phyloP scores from a whole-genome alignment of 495 filamentous ascomycete species.

The Copromyces sp. region DNA sequence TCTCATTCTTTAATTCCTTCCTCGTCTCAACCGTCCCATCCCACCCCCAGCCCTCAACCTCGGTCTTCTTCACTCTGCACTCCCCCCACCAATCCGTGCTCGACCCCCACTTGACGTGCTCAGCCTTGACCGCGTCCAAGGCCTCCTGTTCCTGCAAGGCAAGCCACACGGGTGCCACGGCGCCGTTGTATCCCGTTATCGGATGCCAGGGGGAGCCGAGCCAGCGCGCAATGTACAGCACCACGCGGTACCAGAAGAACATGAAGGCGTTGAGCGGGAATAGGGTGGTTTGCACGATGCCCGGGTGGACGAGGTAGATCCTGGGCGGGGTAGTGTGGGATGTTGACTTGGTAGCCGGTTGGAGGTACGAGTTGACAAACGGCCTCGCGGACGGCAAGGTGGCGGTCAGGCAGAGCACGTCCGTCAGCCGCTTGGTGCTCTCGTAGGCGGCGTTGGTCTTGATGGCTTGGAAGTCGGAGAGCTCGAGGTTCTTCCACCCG shows the following conservation, averaged over 20 bases:
- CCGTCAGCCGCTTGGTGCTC: constrained; percentile 73
- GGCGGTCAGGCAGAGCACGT: constrained; percentile 69
- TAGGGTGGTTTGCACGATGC: constrained; percentile 73
- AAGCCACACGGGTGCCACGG: constrained; percentile 66
- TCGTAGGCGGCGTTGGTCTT: constrained; percentile 60
- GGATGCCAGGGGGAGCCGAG: constrained; percentile 84
- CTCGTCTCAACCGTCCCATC: constrained; percentile 53
- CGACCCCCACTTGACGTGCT: constrained; percentile 77
- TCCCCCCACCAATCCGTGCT: constrained; percentile 47
- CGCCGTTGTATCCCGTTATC: constrained; percentile 63
- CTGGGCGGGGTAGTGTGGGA: constrained; percentile 31
- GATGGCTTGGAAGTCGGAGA: constrained; percentile 69
- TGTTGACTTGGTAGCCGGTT: neutral
- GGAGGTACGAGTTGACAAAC: constrained; percentile 37
- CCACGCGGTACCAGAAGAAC: constrained; percentile 41
- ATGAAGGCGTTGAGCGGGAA: constrained; percentile 59
- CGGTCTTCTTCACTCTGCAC: constrained; percentile 55
- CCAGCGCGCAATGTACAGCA: constrained; percentile 65
- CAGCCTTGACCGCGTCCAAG: constrained; percentile 47
- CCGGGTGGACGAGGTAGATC: constrained; percentile 75
- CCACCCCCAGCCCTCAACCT: constrained; percentile 79
- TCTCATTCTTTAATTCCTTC: constrained; percentile 34
- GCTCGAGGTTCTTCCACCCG: constrained; percentile 39
- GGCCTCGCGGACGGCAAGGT: constrained; percentile 52
- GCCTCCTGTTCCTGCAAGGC: constrained; percentile 56